phyloP scores from a whole-genome alignment of 2,329 filamentous ascomycete species.

The Aspergillus hiratsukae region DNA sequence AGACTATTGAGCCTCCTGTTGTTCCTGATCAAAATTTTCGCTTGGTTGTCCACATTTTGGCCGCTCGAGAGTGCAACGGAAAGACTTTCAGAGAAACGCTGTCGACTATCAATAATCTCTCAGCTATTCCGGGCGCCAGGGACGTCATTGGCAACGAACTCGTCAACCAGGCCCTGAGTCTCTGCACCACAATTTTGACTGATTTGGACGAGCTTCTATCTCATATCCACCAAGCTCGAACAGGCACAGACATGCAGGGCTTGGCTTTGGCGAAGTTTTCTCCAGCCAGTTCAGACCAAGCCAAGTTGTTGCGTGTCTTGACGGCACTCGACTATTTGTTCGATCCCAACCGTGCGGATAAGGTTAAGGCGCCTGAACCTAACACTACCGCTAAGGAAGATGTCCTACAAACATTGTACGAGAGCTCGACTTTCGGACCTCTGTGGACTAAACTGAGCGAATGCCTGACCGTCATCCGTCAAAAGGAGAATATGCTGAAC shows the following conservation, averaged over 20 bases:
- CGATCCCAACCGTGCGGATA: slow-evolving; percentile 65
- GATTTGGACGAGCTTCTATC: slow-evolving; percentile 81
- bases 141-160: slow-evolving; percentile 89
- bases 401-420: slow-evolving; percentile 80
- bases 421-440: slow-evolving; percentile 81
- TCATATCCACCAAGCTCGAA: slow-evolving; percentile 80
- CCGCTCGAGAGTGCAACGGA: slow-evolving; percentile 90
- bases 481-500: slow-evolving; percentile 93
- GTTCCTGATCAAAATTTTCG: slow-evolving; percentile 86
- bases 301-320: slow-evolving; percentile 85
- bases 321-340: slow-evolving; percentile 96
- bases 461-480: slow-evolving; percentile 80
- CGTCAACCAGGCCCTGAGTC: slow-evolving; percentile 74
- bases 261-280: slow-evolving; percentile 94
- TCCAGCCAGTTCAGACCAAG: slow-evolving; percentile 90
- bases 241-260: slow-evolving; percentile 91
- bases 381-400: slow-evolving; percentile 69
- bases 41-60: slow-evolving; percentile 93
- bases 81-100: slow-evolving; percentile 98
- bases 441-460: slow-evolving; percentile 91
- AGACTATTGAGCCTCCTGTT: slow-evolving; percentile 69
- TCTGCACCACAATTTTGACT: slow-evolving; percentile 78
- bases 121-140: slow-evolving; percentile 84
- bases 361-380: slow-evolving; percentile 49
- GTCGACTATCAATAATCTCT: slow-evolving; percentile 97